Percentiles rank a stretch among this genome's conserved stretches.
phyloP scores from a whole-genome alignment of 306 rosid species.

The Heteromeles arbutifolia region DNA sequence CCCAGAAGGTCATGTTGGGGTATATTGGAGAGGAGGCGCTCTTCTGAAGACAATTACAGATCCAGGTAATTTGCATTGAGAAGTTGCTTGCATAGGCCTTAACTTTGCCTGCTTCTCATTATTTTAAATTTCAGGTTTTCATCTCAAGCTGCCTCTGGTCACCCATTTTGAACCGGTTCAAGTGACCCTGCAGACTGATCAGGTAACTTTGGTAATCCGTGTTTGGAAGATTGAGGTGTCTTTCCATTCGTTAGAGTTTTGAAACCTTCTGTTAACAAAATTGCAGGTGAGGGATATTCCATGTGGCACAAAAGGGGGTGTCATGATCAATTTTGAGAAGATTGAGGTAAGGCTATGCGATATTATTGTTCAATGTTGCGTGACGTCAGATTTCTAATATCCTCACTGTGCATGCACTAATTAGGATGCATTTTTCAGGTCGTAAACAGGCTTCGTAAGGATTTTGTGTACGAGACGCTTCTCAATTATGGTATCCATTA shows the following conservation, averaged over 20 bases:
- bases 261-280: neutral
- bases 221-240: neutral
- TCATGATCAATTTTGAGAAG: conserved; percentile 81
- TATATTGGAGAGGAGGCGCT: conserved; percentile 96
- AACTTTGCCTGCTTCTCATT: conserved; percentile 1
- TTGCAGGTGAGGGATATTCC: conserved; percentile 87
- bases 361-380: neutral
- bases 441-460: conserved; percentile 75
- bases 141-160: conserved; percentile 70
- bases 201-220: conserved; percentile 34
- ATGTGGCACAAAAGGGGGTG: conserved; percentile 95
- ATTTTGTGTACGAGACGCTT: conserved; percentile 68
- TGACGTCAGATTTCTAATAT: conserved; percentile 1
- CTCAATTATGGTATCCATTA: conserved; percentile 77
- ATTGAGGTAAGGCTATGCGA: conserved; percentile 51
- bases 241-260: neutral
- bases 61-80: conserved; percentile 47
- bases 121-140: conserved; percentile 58
- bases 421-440: conserved; percentile 44
- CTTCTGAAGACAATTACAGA: conserved; percentile 67
- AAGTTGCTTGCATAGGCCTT: neutral
- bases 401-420: conserved; percentile 4
- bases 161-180: conserved; percentile 86
- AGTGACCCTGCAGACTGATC: conserved; percentile 87
- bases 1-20: conserved; percentile 97